Evolutionary conservation across 2,329 filamentous ascomycete species (phyloP).

Genomic region (Fusarium sp.): DNA sequence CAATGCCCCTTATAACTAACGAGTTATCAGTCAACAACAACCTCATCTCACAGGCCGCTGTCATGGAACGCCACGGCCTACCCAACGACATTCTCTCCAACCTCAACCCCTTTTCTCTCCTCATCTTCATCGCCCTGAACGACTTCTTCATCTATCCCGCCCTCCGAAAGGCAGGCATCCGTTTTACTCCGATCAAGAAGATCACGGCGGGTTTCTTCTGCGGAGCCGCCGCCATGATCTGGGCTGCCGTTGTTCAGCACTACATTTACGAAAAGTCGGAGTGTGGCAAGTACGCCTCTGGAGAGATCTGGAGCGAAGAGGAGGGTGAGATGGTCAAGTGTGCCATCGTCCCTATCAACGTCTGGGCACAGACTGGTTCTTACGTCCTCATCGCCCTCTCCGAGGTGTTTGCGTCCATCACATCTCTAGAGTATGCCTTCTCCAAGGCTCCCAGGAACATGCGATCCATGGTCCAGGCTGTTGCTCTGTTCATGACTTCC

Average conservation of each 20-base stretch:
- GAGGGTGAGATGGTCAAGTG: slow-evolving; percentile 52
- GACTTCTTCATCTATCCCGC: slow-evolving; percentile 73
- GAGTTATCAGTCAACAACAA: slow-evolving; percentile 60
- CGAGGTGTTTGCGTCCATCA: slow-evolving; percentile 60
- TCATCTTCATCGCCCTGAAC: slow-evolving; percentile 76
- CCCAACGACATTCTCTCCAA: slow-evolving; percentile 81
- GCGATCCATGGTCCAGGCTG: slow-evolving; percentile 72
- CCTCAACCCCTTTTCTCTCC: slow-evolving; percentile 74
- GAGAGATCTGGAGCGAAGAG: slow-evolving; percentile 34
- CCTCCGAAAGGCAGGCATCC: slow-evolving; percentile 68
- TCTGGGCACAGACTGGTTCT: slow-evolving; percentile 65
- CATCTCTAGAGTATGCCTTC: slow-evolving; percentile 75
- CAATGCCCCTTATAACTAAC: slow-evolving; percentile 18
- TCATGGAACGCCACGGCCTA: slow-evolving; percentile 71
- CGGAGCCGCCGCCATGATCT: slow-evolving; percentile 66
- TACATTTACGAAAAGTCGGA: slow-evolving; percentile 70
- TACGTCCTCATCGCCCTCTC: slow-evolving; percentile 59
- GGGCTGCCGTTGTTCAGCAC: slow-evolving; percentile 61
- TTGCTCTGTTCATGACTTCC: slow-evolving; percentile 73
- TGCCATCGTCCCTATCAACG: slow-evolving; percentile 63
- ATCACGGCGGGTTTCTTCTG: slow-evolving; percentile 74
- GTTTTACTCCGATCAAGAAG: slow-evolving; percentile 77
- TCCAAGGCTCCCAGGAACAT: slow-evolving; percentile 80
- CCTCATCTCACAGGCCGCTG: slow-evolving; percentile 67
- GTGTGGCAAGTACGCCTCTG: slow-evolving; percentile 59